Base-by-base conservation (phyloP, 495 filamentous ascomycete genomes). In the Astrocystis sublimbata region DNA sequence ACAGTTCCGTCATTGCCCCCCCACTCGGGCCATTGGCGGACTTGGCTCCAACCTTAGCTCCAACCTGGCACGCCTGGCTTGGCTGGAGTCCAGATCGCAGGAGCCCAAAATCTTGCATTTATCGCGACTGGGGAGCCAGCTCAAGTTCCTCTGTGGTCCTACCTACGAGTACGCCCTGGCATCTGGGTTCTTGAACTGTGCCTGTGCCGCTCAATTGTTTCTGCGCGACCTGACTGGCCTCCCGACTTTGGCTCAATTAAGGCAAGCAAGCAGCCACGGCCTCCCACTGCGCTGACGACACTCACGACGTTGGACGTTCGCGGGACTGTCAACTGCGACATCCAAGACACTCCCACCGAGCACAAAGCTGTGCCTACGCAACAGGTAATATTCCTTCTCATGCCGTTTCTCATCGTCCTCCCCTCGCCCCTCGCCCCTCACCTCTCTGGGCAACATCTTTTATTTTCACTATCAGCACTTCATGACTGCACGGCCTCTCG, bases 1-100 rank as follows among this genome's bases (percentile, higher is more conserved):
- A 47, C 60, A 60, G 57, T 49, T 57, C 53, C 65, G 68, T 70
- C 68, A 70, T 70, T 38, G 50, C 45, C 46, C 38, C 51, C n/a
- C n/a, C n/a, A n/a, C n/a, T n/a, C n/a, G n/a, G n/a, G n/a, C 58
- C 36, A 65, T 43, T 46, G 42, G 17, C 17, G 28, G 47, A 13
- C 47, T 51, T 51, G 47, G 28, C 47, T n/a, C 15, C 46, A 41
- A 13, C 23, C 35, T 28, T 41, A 7, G 46, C 46, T 52, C 60
- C 50, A 12, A 45, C 24, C 46, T 52, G n/a, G n/a, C n/a, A n/a
- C n/a, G n/a, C n/a, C n/a, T n/a, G n/a, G n/a, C n/a, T n/a, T n/a
- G n/a, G n/a, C n/a, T n/a, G n/a, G n/a, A n/a, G n/a, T 51, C 50
- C 10, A 24, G 45, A 60, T 42, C 56, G 62, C 49, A 17, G 28